These are phyloP conservation scores for Larix kaempferi DNA, from an alignment of 75 land plant genomes.

Conservation along the genomic window DNA sequence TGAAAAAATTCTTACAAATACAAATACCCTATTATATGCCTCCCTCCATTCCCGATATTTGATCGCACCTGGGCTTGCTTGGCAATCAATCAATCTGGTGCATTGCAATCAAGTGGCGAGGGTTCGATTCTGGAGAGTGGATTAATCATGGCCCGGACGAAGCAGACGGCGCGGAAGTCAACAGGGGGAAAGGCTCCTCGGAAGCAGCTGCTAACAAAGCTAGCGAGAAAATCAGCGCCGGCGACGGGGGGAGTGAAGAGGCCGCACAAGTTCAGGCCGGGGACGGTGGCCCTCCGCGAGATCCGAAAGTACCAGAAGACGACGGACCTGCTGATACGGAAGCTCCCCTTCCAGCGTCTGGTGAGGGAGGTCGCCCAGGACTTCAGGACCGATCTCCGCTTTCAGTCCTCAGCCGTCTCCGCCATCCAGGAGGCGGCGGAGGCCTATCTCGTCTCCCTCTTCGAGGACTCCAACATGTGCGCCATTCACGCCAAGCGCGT, in stretches of 20 bases:
- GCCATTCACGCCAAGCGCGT: slow-evolving; percentile 29
- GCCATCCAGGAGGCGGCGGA: slow-evolving; percentile 30
- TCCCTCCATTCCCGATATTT: no score
- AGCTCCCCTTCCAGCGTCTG: slow-evolving; percentile 21
- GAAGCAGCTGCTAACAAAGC: slow-evolving; percentile 30
- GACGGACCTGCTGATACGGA: slow-evolving; percentile 14
- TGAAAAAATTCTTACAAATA: no score
- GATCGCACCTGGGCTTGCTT: no score
- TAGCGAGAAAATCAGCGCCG: slow-evolving; percentile 27
- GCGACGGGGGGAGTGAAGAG: slow-evolving; percentile 34
- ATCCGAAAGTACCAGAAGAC: slow-evolving; percentile 8
- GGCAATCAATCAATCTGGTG: no score
- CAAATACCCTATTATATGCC: no score
- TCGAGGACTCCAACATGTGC: slow-evolving; percentile 22
- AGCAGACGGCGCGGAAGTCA: slow-evolving; percentile 28
- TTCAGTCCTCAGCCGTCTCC: slow-evolving; percentile 3
- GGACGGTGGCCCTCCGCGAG: slow-evolving; percentile 9
- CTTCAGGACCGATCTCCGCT: background rate
- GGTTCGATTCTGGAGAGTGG: no score
- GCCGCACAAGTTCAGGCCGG: background rate
- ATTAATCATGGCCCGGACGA: slow-evolving; percentile 19
- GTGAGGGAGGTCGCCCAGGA: slow-evolving; percentile 23
- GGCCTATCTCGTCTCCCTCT: slow-evolving; percentile 26
- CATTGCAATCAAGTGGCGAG: no score
- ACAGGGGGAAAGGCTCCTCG: slow-evolving; percentile 23